A percentile compares a stretch with the other conserved stretches of the same genome.
Conservation (phyloP, 257 asterid species). For the Forsythia viridissima region DNA sequence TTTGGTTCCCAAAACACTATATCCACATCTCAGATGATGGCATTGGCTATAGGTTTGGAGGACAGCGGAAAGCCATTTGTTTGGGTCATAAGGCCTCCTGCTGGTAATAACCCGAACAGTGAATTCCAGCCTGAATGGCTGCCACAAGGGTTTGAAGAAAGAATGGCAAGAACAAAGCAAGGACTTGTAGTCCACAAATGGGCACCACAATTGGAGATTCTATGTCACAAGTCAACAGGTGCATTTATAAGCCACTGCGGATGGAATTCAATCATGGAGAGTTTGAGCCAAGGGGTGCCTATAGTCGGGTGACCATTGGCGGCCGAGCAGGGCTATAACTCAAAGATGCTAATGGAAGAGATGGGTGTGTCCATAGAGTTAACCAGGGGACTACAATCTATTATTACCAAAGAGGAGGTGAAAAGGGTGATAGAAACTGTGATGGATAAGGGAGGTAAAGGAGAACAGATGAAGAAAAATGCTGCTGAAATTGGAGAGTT, state of each 20-base stretch:
- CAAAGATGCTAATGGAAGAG: constrained; percentile 81
- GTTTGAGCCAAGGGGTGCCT: constrained; percentile 88
- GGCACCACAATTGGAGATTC: constrained; percentile 93
- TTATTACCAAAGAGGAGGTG: constrained; percentile 54
- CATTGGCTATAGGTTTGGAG: constrained; percentile 70
- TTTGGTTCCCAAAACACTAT: constrained; percentile 96
- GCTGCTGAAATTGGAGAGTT: constrained; percentile 52
- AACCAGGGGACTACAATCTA: constrained; percentile 43
- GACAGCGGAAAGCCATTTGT: constrained; percentile 60
- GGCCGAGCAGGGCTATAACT: constrained; percentile 82
- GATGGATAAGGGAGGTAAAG: constrained; percentile 50
- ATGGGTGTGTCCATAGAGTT: constrained; percentile 73
- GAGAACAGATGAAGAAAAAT: constrained; percentile 57
- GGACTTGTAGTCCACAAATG: constrained; percentile 70
- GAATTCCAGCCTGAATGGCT: constrained; percentile 76
- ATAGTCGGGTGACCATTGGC: constrained; percentile 94
- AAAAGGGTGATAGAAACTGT: constrained; percentile 50
- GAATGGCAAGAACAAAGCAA: constrained; percentile 28
- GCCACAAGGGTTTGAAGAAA: constrained; percentile 56
- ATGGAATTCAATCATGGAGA: constrained; percentile 84
- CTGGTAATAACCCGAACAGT: constrained; percentile 47
- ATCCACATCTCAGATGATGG: constrained; percentile 76
- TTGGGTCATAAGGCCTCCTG: constrained; percentile 79
- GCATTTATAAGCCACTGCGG: constrained; percentile 90
- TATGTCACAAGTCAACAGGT: constrained; percentile 64